Percentiles rank a stretch among this genome's conserved stretches.
These are phyloP conservation scores for Penicillium sp. DNA, from an alignment of 2,329 filamentous ascomycete genomes.

Conservation along the genomic window DNA sequence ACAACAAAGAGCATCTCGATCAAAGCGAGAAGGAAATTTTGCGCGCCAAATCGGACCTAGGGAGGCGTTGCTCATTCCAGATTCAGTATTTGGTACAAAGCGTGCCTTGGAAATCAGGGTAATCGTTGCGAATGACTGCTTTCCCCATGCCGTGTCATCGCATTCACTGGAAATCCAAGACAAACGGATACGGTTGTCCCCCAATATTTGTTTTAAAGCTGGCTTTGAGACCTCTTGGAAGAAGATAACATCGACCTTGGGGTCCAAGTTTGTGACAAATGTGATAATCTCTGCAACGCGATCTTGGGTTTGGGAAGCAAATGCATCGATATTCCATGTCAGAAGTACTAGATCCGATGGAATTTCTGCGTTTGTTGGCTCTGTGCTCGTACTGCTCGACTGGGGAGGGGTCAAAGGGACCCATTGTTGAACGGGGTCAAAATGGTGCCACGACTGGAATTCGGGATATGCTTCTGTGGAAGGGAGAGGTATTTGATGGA, in stretches of 20 bases:
- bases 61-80: conserved; percentile 17
- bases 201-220: conserved; percentile 11
- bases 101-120: conserved; percentile 6
- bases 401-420: neutral
- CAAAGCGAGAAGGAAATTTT: conserved; percentile 32
- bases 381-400: neutral
- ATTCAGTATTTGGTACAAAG: conserved; percentile 11
- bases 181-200: conserved; percentile 6
- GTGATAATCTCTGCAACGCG: conserved; percentile 12
- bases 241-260: conserved; percentile 11
- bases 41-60: conserved; percentile 38
- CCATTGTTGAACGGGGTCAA: neutral
- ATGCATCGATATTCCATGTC: conserved; percentile 20
- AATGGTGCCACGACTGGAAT: conserved; percentile 6
- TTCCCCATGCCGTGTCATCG: conserved; percentile 22
- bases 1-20: conserved; percentile 9
- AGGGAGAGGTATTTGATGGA: neutral
- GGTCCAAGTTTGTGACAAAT: conserved; percentile 1
- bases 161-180: conserved; percentile 12
- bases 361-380: neutral
- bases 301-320: conserved; percentile 1
- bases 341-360: conserved; percentile 2
- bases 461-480: neutral
- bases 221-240: conserved; percentile 15
- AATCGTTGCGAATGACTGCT: conserved; percentile 24